These are phyloP conservation scores for Pseudopyrenochaeta lycopersici DNA, from an alignment of 2,329 filamentous ascomycete genomes.

Conservation along the genomic window DNA sequence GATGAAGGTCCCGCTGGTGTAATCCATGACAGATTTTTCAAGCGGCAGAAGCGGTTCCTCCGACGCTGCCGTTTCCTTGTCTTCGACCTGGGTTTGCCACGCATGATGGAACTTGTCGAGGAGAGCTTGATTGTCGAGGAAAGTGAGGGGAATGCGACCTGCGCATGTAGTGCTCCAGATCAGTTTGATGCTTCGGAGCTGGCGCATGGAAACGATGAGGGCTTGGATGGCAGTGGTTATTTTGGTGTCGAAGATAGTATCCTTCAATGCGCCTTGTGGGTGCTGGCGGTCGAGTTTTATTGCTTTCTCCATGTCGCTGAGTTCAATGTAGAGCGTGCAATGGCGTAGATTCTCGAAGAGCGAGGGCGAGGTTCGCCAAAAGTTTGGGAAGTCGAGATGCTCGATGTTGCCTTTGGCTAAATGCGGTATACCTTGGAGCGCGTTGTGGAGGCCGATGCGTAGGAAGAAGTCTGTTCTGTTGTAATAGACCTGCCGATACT, in stretches of 20 bases:
- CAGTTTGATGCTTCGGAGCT: neutral
- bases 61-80: neutral
- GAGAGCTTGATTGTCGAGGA: neutral
- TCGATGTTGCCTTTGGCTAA: neutral
- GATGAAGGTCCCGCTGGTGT: neutral
- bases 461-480: conserved; percentile 29
- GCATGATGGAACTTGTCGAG: too few species aligned
- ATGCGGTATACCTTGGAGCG: neutral
- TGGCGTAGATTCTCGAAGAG: conserved; percentile 14
- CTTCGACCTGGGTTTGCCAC: too few species aligned
- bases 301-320: conserved; percentile 10
- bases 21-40: neutral
- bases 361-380: conserved; percentile 12
- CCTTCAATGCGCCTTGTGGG: conserved; percentile 5
- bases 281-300: neutral
- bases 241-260: conserved; percentile 3
- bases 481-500: conserved; percentile 26
- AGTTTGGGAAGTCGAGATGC: conserved; percentile 8
- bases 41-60: neutral
- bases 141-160: neutral
- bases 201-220: neutral
- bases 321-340: conserved; percentile 25
- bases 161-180: neutral
- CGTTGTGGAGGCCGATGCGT: conserved; percentile 15
- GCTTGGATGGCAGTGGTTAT: neutral